These are phyloP conservation scores for Posidonia australis DNA, from an alignment of 106 monocot genomes.

Conservation along the genomic window DNA sequence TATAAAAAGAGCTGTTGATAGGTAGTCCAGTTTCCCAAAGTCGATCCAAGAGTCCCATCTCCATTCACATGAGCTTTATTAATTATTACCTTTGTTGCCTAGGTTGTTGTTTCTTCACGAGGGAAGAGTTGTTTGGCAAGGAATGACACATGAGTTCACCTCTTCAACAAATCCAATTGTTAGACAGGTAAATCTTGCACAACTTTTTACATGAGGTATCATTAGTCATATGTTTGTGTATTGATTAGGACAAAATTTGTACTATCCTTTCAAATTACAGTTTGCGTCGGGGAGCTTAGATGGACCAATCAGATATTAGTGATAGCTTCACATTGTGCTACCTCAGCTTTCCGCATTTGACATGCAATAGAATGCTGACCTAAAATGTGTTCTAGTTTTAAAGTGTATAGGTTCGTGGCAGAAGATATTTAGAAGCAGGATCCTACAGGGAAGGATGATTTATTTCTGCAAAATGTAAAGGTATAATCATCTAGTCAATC, in stretches of 20 bases:
- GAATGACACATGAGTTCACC: conserved; percentile 78
- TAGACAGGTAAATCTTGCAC: conserved; percentile 46
- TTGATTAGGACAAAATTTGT: not conserved
- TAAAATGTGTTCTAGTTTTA: too few relatives aligned
- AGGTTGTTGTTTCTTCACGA: conserved; percentile 87
- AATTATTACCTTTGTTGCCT: not conserved
- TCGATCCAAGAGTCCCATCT: too few relatives aligned
- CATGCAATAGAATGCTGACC: too few relatives aligned
- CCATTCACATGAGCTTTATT: not conserved
- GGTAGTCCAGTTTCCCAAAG: conserved; percentile 28
- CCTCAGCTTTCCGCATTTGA: too few relatives aligned
- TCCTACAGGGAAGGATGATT: too few relatives aligned
- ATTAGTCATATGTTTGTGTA: not conserved
- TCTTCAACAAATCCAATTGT: conserved; percentile 74
- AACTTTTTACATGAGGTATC: not conserved
- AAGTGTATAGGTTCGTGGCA: too few relatives aligned
- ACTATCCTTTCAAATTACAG: conserved; percentile 17
- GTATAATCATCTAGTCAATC: too few relatives aligned
- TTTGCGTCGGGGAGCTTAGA: conserved; percentile 96
- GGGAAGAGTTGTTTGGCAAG: conserved; percentile 91
- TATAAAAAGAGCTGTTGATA: conserved; percentile 84
- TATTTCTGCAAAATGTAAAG: too few relatives aligned
- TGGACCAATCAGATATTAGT: conserved; percentile 81
- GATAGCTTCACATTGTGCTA: not conserved
- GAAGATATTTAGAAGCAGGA: too few relatives aligned